Evolutionary conservation across 2,329 filamentous ascomycete genomes (phyloP), one percentile per base, ranked within the genome.

Genomic region (Fusarium neocosmosporiellum): DNA sequence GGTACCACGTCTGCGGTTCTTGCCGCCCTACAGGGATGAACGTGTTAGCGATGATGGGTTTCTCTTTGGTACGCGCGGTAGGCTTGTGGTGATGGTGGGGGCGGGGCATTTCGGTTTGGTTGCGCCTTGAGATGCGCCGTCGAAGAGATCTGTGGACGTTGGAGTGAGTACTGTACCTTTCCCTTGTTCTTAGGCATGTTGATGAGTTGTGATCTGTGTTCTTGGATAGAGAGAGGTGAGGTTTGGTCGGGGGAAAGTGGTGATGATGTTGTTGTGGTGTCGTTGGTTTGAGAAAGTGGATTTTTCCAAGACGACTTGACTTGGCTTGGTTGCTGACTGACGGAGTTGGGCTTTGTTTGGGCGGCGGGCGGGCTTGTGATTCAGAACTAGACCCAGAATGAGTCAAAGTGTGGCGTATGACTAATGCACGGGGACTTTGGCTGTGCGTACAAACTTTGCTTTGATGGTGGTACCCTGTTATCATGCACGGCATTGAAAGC

Each of bases 171-270:
- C 20, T 59, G 62, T 88, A 97, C 95, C 88, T 98, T 98, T 95
- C 95, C 95, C 92, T 98, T 98, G 85, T 98, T 98, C 94, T 98
- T 98, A 81, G 95, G 95, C 95, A 98, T 98, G 72, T 85, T 91
- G 81, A 67, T 72, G 50, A 60, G 59, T 64, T 70, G 34, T 59
- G 11, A 10, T 57, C 43, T 61, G 46, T 64, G 54, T 63, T 39
- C 66, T 65, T 65, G 63, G 58, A 24, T 33, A 41, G 66, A 50
- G 41, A 50, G 62, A 48, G 34, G 50, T 39, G 54, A 37, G 37
- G 53, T 62, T 63, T 53, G 65, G 48, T 33, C 54, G 57, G 55
- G 66, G 62, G 72, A 66, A 65, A 68, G 71, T 59, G 70, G 68
- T 66, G 73, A 66, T 74, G 75, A 70, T 72, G 70, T 27, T 48